Percentiles rank a stretch among this genome's conserved stretches.
phyloP scores from a whole-genome alignment of 176 grass and related monocot genomes.

The Microstegium vimineum region DNA sequence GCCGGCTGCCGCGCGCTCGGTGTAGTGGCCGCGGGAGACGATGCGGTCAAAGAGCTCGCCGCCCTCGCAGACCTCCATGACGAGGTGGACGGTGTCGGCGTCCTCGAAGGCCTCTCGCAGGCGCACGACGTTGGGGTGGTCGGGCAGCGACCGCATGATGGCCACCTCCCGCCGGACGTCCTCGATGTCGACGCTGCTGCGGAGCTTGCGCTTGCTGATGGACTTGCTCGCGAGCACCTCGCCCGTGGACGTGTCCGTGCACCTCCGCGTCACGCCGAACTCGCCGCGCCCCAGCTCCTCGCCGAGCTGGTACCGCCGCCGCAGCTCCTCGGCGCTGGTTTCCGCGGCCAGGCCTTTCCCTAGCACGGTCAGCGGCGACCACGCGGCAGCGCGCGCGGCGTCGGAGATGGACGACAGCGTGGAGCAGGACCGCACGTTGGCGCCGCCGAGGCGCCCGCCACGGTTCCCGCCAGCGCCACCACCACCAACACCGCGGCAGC shows the following conservation, averaged over 20 bases:
- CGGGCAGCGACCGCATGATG: slow-evolving; percentile 52
- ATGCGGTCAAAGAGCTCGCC: slow-evolving; percentile 86
- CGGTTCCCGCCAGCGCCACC: neutral
- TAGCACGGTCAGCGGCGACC: slow-evolving; percentile 24
- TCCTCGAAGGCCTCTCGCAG: slow-evolving; percentile 72
- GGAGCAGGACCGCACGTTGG: slow-evolving; percentile 33
- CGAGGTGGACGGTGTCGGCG: slow-evolving; percentile 56
- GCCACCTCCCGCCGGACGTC: slow-evolving; percentile 60
- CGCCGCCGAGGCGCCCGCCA: slow-evolving; percentile 19
- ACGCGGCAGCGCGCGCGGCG: neutral
- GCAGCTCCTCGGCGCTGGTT: slow-evolving; percentile 22
- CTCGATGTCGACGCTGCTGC: slow-evolving; percentile 48
- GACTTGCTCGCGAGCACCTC: slow-evolving; percentile 56
- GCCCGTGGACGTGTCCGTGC: slow-evolving; percentile 20
- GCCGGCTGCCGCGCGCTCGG: slow-evolving; percentile 53
- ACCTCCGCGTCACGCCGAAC: slow-evolving; percentile 53
- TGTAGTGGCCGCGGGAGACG: slow-evolving; percentile 50
- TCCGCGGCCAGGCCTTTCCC: neutral
- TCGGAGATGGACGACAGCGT: slow-evolving; percentile 28
- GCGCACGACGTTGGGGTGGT: slow-evolving; percentile 53
- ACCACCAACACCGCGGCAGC: neutral
- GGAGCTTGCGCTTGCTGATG: slow-evolving; percentile 54
- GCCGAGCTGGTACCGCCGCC: slow-evolving; percentile 39
- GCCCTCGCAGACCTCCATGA: slow-evolving; percentile 86
- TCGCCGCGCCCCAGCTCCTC: slow-evolving; percentile 58